These are phyloP conservation scores for Trichoderma breve DNA, from an alignment of 2,329 filamentous ascomycete species.

Conservation along the genomic window DNA sequence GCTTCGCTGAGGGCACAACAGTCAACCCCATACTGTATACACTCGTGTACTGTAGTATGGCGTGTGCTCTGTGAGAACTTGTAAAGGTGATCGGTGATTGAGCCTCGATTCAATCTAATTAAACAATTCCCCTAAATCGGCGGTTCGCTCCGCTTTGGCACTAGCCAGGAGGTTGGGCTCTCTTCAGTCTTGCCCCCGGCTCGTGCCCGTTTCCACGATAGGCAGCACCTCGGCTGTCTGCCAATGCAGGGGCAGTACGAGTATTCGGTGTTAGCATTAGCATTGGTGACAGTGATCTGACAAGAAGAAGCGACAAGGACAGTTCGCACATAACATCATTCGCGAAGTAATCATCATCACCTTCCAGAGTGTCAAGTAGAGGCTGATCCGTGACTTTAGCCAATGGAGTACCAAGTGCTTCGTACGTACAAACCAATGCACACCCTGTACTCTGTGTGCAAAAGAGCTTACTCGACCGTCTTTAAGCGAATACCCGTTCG, in stretches of 20 bases:
- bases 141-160: conserved; percentile 18
- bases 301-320: neutral
- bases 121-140: conserved; percentile 9
- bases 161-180: conserved; percentile 10
- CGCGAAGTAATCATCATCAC: neutral
- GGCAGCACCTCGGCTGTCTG: neutral
- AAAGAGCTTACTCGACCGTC: neutral
- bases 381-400: neutral
- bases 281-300: neutral
- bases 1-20: neutral
- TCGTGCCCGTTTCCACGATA: conserved; percentile 10
- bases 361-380: neutral
- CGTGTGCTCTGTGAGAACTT: neutral
- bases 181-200: neutral
- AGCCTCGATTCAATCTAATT: neutral
- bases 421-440: neutral
- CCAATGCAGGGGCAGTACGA: neutral
- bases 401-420: neutral
- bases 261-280: neutral
- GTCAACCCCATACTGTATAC: neutral
- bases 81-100: neutral
- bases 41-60: neutral
- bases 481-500: neutral
- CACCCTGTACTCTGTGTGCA: neutral
- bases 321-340: neutral